Evolutionary conservation across 1,284 basidiomycete species (phyloP).

Genomic region (Ceratobasidium sp.): DNA sequence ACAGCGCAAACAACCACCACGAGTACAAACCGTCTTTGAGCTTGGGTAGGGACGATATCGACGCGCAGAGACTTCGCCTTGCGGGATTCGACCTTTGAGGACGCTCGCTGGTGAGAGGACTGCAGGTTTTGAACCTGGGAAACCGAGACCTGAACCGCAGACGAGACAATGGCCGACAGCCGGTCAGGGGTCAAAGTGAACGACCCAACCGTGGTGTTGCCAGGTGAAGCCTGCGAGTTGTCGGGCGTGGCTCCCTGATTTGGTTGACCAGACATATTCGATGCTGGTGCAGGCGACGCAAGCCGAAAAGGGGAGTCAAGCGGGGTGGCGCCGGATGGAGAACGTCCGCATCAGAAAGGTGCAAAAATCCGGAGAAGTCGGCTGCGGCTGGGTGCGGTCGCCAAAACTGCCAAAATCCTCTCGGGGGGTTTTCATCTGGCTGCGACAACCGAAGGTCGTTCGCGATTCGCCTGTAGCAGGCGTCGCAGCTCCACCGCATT

Average conservation of each 20-base stretch:
- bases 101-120: neutral
- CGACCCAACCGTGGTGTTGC: neutral
- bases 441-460: too few species aligned
- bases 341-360: too few species aligned
- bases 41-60: neutral
- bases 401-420: too few species aligned
- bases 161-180: neutral
- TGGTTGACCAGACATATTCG: neutral
- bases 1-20: neutral
- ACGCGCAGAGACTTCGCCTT: neutral
- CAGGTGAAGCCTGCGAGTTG: neutral
- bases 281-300: neutral
- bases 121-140: neutral
- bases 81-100: neutral
- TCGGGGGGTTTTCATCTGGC: too few species aligned
- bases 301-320: neutral
- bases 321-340: too few species aligned
- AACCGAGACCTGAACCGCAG: neutral
- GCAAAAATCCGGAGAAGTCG: too few species aligned
- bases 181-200: neutral
- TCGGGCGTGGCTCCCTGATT: neutral
- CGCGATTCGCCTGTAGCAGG: too few species aligned
- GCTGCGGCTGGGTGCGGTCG: too few species aligned
- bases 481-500: too few species aligned
- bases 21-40: conserved; percentile 5